phyloP scores from a whole-genome alignment of 768 basidiomycete genomes.

The Melanogaster broomeanus region DNA sequence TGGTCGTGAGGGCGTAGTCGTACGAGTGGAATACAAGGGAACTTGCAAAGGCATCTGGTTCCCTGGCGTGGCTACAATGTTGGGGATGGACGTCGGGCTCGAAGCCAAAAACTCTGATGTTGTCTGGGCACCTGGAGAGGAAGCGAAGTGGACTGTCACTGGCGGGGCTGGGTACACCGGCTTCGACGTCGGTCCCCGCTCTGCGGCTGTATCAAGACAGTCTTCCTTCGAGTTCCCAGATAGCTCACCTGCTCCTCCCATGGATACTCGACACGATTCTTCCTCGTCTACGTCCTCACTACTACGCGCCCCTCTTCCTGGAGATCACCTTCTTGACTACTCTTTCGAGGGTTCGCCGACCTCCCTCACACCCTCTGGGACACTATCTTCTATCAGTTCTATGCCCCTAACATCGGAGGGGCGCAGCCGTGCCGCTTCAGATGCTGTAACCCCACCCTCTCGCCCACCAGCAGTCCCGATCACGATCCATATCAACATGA shows the following conservation, averaged over 20 bases:
- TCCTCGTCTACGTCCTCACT: constrained; percentile 60
- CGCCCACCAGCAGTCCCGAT: constrained; percentile 61
- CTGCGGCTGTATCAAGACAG: constrained; percentile 43
- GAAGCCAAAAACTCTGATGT: constrained; percentile 70
- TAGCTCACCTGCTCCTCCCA: constrained; percentile 21
- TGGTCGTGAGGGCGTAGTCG: constrained; percentile 53
- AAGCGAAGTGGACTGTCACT: constrained; percentile 58
- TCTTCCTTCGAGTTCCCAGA: constrained; percentile 49
- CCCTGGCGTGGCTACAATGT: constrained; percentile 77
- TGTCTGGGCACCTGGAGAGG: constrained; percentile 57
- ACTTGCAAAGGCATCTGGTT: constrained; percentile 80
- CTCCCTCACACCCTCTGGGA: constrained; percentile 48
- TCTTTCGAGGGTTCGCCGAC: constrained; percentile 70
- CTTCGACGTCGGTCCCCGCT: constrained; percentile 54
- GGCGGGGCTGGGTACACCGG: constrained; percentile 74
- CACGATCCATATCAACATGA: constrained; percentile 79
- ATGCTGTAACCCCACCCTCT: constrained; percentile 19
- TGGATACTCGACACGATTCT: constrained; percentile 40
- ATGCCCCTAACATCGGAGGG: constrained; percentile 33
- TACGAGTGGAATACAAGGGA: constrained; percentile 71
- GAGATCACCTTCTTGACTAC: constrained; percentile 63
- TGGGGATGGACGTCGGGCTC: constrained; percentile 76
- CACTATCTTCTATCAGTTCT: constrained; percentile 42
- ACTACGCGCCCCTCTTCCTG: constrained; percentile 73
- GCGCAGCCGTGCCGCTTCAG: constrained; percentile 41